Conservation (phyloP, 2,329 filamentous ascomycete species). For the Xylaria sp. region DNA sequence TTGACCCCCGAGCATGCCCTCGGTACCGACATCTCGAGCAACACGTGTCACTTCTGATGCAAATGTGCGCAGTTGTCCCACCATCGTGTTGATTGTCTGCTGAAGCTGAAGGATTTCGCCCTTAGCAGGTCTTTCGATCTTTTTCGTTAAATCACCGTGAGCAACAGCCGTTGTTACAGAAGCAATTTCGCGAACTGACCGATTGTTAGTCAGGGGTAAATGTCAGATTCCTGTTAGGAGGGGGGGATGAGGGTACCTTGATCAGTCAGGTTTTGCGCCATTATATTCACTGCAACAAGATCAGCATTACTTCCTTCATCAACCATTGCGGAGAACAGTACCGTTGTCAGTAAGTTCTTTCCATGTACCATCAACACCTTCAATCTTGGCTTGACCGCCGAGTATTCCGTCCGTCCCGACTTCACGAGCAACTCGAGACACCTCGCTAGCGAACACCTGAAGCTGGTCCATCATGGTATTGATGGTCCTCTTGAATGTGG, state of each 20-base stretch:
- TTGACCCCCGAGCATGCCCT: slow-evolving; percentile 84
- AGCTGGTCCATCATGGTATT: slow-evolving; percentile 99
- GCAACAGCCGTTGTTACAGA: slow-evolving; percentile 86
- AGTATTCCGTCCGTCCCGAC: slow-evolving; percentile 96
- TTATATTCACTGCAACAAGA: slow-evolving; percentile 73
- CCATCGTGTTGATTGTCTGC: slow-evolving; percentile 91
- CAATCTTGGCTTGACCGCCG: slow-evolving; percentile 92
- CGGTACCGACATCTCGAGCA: slow-evolving; percentile 84
- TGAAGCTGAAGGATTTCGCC: slow-evolving; percentile 86
- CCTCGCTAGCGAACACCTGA: slow-evolving; percentile 95
- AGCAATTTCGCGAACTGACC: slow-evolving; percentile 80
- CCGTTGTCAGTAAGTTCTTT: slow-evolving; percentile 93
- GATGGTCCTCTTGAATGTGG: slow-evolving; percentile 96
- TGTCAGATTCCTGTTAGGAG: neutral
- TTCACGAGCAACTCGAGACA: slow-evolving; percentile 92
- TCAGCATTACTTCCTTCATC: slow-evolving; percentile 41
- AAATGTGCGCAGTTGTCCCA: slow-evolving; percentile 85
- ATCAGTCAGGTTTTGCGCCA: slow-evolving; percentile 84
- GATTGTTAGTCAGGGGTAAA: slow-evolving; percentile 20
- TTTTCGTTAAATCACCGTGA: slow-evolving; percentile 84
- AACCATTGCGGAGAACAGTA: slow-evolving; percentile 50
- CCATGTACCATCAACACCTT: slow-evolving; percentile 96
- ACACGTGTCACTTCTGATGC: slow-evolving; percentile 86
- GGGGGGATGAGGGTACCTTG: slow-evolving; percentile 62
- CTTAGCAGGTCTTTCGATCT: slow-evolving; percentile 82